Conservation (phyloP, 805 yeast species). For the Nakazawaea populi region DNA sequence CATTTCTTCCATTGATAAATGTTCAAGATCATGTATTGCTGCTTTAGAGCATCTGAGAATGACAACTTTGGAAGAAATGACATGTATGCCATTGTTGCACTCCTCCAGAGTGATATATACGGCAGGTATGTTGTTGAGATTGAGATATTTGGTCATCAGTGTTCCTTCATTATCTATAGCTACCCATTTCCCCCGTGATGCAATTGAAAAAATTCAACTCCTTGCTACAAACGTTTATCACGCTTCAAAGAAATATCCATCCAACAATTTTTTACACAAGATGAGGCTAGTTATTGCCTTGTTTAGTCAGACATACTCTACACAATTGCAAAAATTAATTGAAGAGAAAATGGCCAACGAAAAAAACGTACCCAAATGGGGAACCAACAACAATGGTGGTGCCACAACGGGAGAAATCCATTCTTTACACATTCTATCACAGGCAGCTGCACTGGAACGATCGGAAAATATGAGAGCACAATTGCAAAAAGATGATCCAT, state of each 20-base stretch:
- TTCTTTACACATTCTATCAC: constrained; percentile 20
- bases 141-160: constrained; percentile 49
- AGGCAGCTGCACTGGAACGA: constrained; percentile 21
- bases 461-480: neutral
- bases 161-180: constrained; percentile 40
- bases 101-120: constrained; percentile 56
- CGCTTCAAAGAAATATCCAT: constrained; percentile 28
- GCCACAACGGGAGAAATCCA: neutral
- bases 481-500: neutral
- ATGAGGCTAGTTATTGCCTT: constrained; percentile 50
- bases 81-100: constrained; percentile 52
- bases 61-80: constrained; percentile 39
- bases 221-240: constrained; percentile 21
- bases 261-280: constrained; percentile 47
- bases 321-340: constrained; percentile 33
- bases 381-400: neutral
- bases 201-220: constrained; percentile 22
- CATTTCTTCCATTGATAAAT: constrained; percentile 38
- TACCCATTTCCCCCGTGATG: constrained; percentile 41
- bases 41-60: constrained; percentile 43
- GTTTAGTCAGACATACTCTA: constrained; percentile 56
- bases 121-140: constrained; percentile 55
- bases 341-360: neutral
- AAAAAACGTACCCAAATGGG: neutral
- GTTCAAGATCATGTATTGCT: constrained; percentile 47